Conservation (phyloP, 768 basidiomycete genomes). For the Chlorophyllum brunneum region DNA sequence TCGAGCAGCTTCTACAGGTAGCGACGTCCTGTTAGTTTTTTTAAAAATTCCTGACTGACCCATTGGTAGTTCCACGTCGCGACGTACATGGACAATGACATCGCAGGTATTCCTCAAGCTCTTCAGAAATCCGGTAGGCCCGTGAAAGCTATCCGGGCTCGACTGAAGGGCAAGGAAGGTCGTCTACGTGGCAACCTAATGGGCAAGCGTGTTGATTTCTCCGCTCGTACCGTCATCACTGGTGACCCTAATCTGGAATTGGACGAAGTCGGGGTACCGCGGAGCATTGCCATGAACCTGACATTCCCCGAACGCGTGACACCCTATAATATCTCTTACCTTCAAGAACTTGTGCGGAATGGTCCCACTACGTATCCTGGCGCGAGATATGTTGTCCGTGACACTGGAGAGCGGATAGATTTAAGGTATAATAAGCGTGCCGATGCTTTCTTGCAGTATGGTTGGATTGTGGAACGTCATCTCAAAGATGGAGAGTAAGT, state of each 20-base stretch:
- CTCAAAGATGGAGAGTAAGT: conserved; percentile 97
- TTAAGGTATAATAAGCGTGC: conserved; percentile 94
- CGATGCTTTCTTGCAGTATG: conserved; percentile 93
- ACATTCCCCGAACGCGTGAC: conserved; percentile 98
- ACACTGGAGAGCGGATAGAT: conserved; percentile 97
- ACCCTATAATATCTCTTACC: conserved; percentile 91
- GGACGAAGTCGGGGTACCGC: conserved; percentile 96
- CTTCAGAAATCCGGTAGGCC: conserved; percentile 96
- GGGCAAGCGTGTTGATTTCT: conserved; percentile 99
- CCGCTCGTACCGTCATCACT: conserved; percentile 97
- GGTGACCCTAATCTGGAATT: conserved; percentile 96
- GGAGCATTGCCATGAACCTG: conserved; percentile 93
- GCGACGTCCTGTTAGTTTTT: conserved; percentile 18
- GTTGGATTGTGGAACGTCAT: conserved; percentile 98
- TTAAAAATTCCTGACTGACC: not conserved
- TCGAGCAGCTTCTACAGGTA: conserved; percentile 94
- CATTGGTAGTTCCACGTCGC: conserved; percentile 87
- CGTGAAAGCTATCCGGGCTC: conserved; percentile 96
- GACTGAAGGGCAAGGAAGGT: conserved; percentile 98
- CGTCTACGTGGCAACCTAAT: conserved; percentile 96
- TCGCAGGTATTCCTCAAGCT: conserved; percentile 96
- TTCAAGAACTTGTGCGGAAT: conserved; percentile 93
- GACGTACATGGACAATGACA: conserved; percentile 99
- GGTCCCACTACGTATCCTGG: conserved; percentile 95
- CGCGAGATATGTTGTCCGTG: conserved; percentile 93